Percentiles rank a stretch among this genome's conserved stretches.
These are phyloP conservation scores for Sporothrix sp. DNA, from an alignment of 2,329 filamentous ascomycete genomes.

Conservation along the genomic window DNA sequence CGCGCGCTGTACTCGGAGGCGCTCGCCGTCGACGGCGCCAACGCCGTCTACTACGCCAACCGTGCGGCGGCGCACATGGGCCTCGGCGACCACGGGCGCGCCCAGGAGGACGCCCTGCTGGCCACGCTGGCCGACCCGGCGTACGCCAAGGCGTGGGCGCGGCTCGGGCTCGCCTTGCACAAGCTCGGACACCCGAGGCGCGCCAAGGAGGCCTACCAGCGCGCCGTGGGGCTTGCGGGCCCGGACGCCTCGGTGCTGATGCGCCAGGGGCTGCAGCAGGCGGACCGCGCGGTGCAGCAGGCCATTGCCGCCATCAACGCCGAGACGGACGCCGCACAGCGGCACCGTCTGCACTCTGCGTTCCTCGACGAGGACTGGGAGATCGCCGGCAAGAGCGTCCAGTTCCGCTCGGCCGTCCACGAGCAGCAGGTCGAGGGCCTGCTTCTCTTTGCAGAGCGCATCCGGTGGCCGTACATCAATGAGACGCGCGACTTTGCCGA, in stretches of 20 bases:
- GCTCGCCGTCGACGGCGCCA: neutral
- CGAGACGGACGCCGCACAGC: neutral
- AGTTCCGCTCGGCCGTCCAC: neutral
- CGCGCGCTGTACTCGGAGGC: neutral
- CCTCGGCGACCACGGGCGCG: neutral
- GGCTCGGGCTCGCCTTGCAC: neutral
- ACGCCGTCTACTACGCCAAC: neutral
- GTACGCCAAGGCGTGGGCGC: neutral
- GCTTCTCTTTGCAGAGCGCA: neutral
- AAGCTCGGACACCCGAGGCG: neutral
- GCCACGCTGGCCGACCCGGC: neutral
- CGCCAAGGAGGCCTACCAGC: neutral
- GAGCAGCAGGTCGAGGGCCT: neutral
- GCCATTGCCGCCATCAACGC: neutral
- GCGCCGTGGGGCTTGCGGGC: neutral
- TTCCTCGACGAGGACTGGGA: neutral
- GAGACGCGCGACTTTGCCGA: neutral
- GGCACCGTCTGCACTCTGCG: neutral
- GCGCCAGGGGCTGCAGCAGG: neutral
- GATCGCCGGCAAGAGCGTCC: neutral
- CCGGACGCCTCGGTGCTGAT: neutral
- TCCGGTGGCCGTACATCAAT: neutral
- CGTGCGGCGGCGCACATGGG: neutral
- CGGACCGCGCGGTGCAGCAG: neutral
- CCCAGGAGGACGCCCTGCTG: neutral